Evolutionary conservation across 1,284 basidiomycete genomes (phyloP).

Genomic region (Trichosporon asahii): DNA sequence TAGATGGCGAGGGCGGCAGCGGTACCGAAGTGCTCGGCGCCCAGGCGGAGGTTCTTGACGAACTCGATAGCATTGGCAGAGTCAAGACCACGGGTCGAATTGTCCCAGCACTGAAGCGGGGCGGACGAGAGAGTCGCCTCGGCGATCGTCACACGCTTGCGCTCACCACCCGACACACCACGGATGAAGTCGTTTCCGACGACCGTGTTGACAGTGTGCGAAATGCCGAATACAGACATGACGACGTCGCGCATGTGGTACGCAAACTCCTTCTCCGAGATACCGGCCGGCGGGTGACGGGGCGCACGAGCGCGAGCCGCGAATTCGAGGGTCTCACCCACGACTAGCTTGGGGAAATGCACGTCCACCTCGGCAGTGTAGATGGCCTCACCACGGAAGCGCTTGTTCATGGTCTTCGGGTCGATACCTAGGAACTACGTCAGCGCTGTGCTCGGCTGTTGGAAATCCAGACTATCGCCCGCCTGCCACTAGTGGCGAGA

Average conservation of each 20-base stretch:
- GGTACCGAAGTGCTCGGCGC: slow-evolving; percentile 53
- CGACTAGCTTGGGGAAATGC: slow-evolving; percentile 57
- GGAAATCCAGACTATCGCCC: not conserved
- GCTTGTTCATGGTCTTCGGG: slow-evolving; percentile 47
- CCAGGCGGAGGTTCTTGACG: slow-evolving; percentile 56
- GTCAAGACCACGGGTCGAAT: slow-evolving; percentile 58
- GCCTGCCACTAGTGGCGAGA: not conserved
- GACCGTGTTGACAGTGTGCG: slow-evolving; percentile 55
- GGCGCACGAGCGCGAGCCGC: slow-evolving; percentile 46
- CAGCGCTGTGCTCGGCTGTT: not conserved
- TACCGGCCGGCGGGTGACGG: slow-evolving; percentile 50
- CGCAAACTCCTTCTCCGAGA: slow-evolving; percentile 50
- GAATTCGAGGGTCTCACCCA: slow-evolving; percentile 53
- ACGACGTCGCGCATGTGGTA: slow-evolving; percentile 53
- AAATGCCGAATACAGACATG: slow-evolving; percentile 57
- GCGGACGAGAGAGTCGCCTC: slow-evolving; percentile 51
- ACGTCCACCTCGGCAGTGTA: slow-evolving; percentile 55
- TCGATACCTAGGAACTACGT: slow-evolving; percentile 37
- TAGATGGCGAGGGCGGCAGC: slow-evolving; percentile 53
- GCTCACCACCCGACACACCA: slow-evolving; percentile 57
- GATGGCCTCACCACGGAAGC: slow-evolving; percentile 53
- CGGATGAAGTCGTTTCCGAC: slow-evolving; percentile 54
- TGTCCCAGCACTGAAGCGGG: slow-evolving; percentile 54
- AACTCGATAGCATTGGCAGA: slow-evolving; percentile 59
- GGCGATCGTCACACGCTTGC: slow-evolving; percentile 58